Base-by-base conservation (phyloP, 768 basidiomycete species). In the Leccinum arenicola region DNA sequence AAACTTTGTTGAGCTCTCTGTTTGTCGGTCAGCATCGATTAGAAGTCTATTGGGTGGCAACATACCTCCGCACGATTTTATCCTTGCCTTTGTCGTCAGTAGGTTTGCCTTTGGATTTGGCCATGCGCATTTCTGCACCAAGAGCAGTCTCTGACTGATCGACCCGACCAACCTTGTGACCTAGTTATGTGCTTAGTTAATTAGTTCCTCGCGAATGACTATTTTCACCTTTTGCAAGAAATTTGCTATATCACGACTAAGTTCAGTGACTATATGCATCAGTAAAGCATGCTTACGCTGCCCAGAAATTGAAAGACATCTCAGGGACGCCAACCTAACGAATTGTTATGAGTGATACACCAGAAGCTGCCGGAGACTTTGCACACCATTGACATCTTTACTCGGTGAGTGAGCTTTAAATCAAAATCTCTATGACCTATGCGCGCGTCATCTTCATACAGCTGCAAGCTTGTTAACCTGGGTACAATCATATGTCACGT, bases 341-440 rank as follows among this genome's bases (percentile, higher is more conserved):
- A 33, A 1, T 14, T 56, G 6, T 15, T 15, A 52, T 60, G n/a
- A 65, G 52, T 21, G 50, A 2, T 4, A 17, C 3, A 33, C 15
- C 0, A 15, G 9, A 43, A 55, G 33, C 4, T 6, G 25, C 2
- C 8, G 35, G 7, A 19, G 49, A 17, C n/a, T 6, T 6, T 17
- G 65, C 80, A 43, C 43, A 92, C 96, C 96, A 99, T 99, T 61
- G 88, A 94, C 97, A 99, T 99, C 75, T 98, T 98, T 50, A 98
- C 97, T 61, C 97, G 79, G 56, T 88, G 81, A 0, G 91, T 93
- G 36, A 93, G 79, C 68, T 99, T 98, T 58, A 99, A 77, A 66
- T 98, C 97, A 69, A 99, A 99, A 56, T 95, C 87, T 66, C 87
- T 88, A 72, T 98, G 94, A 1, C 97, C 97, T 53, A 93, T 83